Evolutionary conservation across 2,329 filamentous ascomycete genomes (phyloP).

Genomic region (Ramularia endophylla): DNA sequence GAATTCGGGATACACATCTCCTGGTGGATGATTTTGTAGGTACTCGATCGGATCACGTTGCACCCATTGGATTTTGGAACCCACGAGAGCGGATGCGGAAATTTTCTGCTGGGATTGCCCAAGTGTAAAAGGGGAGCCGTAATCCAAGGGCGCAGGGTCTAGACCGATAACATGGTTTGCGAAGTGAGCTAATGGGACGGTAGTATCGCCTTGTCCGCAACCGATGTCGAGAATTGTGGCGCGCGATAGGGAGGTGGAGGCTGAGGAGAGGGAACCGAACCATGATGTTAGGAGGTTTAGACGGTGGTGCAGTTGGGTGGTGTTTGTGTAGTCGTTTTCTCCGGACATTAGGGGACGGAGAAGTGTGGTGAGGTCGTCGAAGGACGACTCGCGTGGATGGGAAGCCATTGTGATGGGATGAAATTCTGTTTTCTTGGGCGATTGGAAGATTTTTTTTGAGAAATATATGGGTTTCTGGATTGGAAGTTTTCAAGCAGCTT

Average conservation of each 20-base stretch:
- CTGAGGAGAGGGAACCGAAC: constrained; percentile 1
- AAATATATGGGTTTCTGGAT: too few species aligned
- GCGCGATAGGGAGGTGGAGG: constrained; percentile 20
- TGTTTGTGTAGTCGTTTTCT: not conserved
- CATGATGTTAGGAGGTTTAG: constrained; percentile 7
- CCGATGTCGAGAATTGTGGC: constrained; percentile 51
- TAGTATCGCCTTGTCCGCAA: constrained; percentile 56
- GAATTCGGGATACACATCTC: constrained; percentile 1
- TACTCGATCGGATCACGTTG: constrained; percentile 7
- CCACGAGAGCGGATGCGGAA: not conserved
- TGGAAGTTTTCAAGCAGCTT: too few species aligned
- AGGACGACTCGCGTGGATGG: too few species aligned
- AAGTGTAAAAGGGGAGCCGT: constrained; percentile 9
- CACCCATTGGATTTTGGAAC: constrained; percentile 6
- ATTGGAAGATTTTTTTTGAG: too few species aligned
- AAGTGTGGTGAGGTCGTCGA: not conserved
- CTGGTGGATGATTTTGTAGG: too few species aligned
- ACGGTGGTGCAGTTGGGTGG: constrained; percentile 2
- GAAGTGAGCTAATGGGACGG: constrained; percentile 45
- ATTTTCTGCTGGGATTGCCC: constrained; percentile 6
- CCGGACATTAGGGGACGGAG: not conserved
- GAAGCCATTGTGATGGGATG: not conserved
- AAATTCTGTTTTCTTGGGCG: too few species aligned
- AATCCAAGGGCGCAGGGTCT: constrained; percentile 9
- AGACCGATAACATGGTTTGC: constrained; percentile 20